These are phyloP conservation scores for Arthrobotrys musiformis DNA, from an alignment of 2,329 filamentous ascomycete genomes.

Conservation along the genomic window DNA sequence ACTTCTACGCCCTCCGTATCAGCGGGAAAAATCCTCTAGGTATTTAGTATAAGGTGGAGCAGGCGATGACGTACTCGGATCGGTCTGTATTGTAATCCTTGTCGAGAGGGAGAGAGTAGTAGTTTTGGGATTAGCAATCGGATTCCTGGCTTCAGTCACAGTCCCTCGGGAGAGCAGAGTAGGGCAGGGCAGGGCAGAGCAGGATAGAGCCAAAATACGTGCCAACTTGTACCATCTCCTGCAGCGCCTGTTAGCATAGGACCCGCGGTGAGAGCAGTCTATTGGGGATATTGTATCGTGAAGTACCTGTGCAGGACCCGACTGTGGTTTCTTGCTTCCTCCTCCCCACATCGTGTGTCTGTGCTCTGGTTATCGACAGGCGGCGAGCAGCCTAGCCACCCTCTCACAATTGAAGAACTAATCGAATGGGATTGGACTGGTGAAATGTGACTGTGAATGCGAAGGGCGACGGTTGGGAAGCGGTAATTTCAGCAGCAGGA, in stretches of 20 bases:
- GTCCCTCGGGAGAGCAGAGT: slow-evolving; percentile 7
- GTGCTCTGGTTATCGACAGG: not conserved
- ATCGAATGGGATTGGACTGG: not conserved
- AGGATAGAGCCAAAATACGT: slow-evolving; percentile 65
- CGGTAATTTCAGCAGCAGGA: not conserved
- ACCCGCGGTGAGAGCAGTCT: not conserved
- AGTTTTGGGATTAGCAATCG: slow-evolving; percentile 57
- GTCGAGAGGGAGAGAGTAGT: slow-evolving; percentile 39
- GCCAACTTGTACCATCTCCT: slow-evolving; percentile 99
- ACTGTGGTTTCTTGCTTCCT: slow-evolving; percentile 48
- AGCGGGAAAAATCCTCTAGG: not conserved
- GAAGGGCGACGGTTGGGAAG: too few species aligned
- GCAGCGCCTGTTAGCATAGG: slow-evolving; percentile 11
- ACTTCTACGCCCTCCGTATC: slow-evolving; percentile 31
- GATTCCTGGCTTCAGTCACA: slow-evolving; percentile 7
- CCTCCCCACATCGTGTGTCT: slow-evolving; percentile 35
- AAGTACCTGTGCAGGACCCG: slow-evolving; percentile 50
- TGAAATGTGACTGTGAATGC: not conserved
- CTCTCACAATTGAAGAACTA: slow-evolving; percentile 2
- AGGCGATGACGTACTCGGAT: slow-evolving; percentile 57
- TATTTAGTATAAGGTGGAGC: not conserved
- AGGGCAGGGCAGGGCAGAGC: slow-evolving; percentile 27
- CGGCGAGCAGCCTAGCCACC: too few species aligned
- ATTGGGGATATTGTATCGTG: not conserved
- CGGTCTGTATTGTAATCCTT: slow-evolving; percentile 57